These are phyloP conservation scores for Pseudofabraea citricarpa DNA, from an alignment of 2,329 filamentous ascomycete species.

Conservation along the genomic window DNA sequence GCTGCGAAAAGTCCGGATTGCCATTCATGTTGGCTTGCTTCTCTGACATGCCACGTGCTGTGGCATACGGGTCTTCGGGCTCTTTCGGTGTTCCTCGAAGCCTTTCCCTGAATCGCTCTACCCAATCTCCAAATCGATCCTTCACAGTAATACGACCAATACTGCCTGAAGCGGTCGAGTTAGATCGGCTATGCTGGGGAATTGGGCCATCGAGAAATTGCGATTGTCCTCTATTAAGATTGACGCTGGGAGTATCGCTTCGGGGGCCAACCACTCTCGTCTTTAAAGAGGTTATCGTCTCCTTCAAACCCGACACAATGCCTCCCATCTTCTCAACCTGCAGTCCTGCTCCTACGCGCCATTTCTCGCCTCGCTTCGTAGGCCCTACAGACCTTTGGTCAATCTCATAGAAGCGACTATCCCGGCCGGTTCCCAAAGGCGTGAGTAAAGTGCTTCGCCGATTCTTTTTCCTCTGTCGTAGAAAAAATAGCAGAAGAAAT, in stretches of 20 bases:
- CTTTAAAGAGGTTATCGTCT: constrained; percentile 19
- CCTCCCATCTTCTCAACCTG: constrained; percentile 12
- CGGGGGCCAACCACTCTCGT: constrained; percentile 20
- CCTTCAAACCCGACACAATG: constrained; percentile 13
- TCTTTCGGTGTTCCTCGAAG: constrained; percentile 26
- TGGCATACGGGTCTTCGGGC: constrained; percentile 34
- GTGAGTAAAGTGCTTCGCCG: constrained; percentile 20
- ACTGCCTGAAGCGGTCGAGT: constrained; percentile 23
- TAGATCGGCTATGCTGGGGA: constrained; percentile 34
- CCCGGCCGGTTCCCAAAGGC: constrained; percentile 17
- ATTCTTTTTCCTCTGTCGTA: constrained; percentile 16
- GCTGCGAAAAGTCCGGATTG: constrained; percentile 20
- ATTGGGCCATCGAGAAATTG: constrained; percentile 38
- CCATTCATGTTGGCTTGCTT: constrained; percentile 16
- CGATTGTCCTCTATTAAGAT: constrained; percentile 48
- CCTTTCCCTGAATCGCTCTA: constrained; percentile 35
- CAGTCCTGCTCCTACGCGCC: constrained; percentile 11
- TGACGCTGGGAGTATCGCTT: constrained; percentile 36
- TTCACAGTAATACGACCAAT: constrained; percentile 12
- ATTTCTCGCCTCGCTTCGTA: constrained; percentile 12
- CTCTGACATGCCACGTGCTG: constrained; percentile 19
- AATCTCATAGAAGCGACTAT: constrained; percentile 19
- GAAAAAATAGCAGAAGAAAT: constrained; percentile 20
- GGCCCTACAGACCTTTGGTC: constrained; percentile 16
- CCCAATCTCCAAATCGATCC: constrained; percentile 41